These are phyloP conservation scores for Sugiyamaella xylanicola DNA, from an alignment of 1,139 yeast genomes.

Conservation along the genomic window DNA sequence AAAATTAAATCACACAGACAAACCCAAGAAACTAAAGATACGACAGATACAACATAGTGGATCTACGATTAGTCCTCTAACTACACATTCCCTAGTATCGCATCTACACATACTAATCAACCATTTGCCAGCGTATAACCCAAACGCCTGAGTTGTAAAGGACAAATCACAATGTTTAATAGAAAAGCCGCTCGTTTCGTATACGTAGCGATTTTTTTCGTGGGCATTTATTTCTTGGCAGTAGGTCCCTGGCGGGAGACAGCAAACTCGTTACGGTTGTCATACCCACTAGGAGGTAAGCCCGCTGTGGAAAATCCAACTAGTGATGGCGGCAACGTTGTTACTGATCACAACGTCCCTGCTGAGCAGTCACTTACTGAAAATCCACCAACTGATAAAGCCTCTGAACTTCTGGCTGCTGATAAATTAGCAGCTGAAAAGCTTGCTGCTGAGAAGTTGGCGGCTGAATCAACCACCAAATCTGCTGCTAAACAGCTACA, in stretches of 20 bases:
- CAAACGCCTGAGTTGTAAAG: neutral
- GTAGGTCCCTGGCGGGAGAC: slow-evolving; percentile 14
- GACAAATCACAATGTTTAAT: slow-evolving; percentile 1
- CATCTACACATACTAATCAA: too few species aligned
- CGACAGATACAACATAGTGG: too few species aligned
- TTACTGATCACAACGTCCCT: neutral
- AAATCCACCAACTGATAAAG: neutral
- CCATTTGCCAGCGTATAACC: too few species aligned
- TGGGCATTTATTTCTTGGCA: slow-evolving; percentile 5
- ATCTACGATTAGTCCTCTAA: too few species aligned
- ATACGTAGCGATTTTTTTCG: slow-evolving; percentile 5
- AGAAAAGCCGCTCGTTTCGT: slow-evolving; percentile 13
- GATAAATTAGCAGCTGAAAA: neutral
- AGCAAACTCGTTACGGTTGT: slow-evolving; percentile 6
- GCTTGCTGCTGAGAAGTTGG: neutral
- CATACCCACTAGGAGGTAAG: neutral
- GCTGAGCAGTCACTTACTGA: neutral
- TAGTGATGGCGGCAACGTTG: neutral
- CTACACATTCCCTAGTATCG: too few species aligned
- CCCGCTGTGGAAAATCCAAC: neutral
- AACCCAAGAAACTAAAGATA: too few species aligned
- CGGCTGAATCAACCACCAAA: neutral
- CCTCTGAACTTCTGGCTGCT: neutral
- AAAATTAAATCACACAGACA: neutral
- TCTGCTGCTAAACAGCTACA: neutral